Evolutionary conservation across 805 yeast genomes (phyloP).

Genomic region (Kodamaea neixiangensis): DNA sequence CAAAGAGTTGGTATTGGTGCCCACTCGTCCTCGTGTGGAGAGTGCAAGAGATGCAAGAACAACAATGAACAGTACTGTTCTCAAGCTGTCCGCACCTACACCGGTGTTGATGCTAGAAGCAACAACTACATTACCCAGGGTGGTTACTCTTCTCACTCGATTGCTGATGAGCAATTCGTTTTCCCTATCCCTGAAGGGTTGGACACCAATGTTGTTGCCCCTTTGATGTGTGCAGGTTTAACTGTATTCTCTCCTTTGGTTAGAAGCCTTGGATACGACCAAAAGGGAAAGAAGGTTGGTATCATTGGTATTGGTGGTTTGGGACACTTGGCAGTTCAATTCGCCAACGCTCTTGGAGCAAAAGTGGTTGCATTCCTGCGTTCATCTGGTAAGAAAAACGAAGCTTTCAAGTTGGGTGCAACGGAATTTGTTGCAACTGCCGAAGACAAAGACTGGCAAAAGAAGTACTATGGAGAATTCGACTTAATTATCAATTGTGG

Average conservation of each 20-base stretch:
- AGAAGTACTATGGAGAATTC: slow-evolving; percentile 26
- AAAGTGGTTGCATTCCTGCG: slow-evolving; percentile 62
- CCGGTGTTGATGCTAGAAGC: slow-evolving; percentile 33
- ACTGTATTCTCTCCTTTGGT: slow-evolving; percentile 55
- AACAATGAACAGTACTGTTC: slow-evolving; percentile 52
- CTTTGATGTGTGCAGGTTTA: slow-evolving; percentile 58
- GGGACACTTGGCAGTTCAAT: slow-evolving; percentile 61
- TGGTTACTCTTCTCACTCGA: slow-evolving; percentile 51
- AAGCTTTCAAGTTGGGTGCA: slow-evolving; percentile 57
- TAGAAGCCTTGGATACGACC: slow-evolving; percentile 38
- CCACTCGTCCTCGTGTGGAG: slow-evolving; percentile 57
- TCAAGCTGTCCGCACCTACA: slow-evolving; percentile 53
- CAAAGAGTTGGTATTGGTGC: slow-evolving; percentile 84
- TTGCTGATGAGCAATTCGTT: slow-evolving; percentile 45
- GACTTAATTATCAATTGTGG: slow-evolving; percentile 55
- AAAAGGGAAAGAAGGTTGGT: slow-evolving; percentile 50
- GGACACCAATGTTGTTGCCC: slow-evolving; percentile 47
- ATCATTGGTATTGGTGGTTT: slow-evolving; percentile 67
- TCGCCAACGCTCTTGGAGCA: slow-evolving; percentile 64
- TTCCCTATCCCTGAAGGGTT: slow-evolving; percentile 51
- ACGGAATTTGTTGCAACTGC: slow-evolving; percentile 53
- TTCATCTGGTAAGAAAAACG: slow-evolving; percentile 48
- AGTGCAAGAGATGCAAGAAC: slow-evolving; percentile 54
- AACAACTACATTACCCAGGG: slow-evolving; percentile 42
- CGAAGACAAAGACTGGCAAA: slow-evolving; percentile 35